phyloP scores from a whole-genome alignment of 2,329 filamentous ascomycete genomes.

The Chaetomiaceae sp. region DNA sequence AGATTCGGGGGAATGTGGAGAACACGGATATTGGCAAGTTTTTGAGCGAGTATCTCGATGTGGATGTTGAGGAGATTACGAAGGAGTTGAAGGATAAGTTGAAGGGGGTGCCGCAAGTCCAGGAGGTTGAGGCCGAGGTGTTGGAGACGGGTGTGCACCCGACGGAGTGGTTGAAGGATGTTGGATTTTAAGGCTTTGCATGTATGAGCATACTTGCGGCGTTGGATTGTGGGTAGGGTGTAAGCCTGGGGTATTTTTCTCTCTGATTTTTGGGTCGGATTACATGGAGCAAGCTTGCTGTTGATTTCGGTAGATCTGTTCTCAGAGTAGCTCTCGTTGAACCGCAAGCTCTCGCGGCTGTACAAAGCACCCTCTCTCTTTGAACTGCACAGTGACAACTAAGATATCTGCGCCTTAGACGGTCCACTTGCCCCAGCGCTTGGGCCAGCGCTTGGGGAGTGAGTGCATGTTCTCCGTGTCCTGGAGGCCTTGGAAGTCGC shows the following conservation, averaged over 20 bases:
- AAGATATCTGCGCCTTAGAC: too few relatives aligned
- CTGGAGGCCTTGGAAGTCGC: too few relatives aligned
- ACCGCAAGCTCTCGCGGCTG: too few relatives aligned
- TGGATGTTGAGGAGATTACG: constrained; percentile 76
- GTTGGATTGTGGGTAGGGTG: background rate
- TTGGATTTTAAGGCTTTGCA: background rate
- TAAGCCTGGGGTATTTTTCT: background rate
- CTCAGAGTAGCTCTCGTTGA: too few relatives aligned
- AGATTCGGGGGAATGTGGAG: constrained; percentile 80
- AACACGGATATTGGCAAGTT: constrained; percentile 91
- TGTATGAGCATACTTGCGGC: background rate
- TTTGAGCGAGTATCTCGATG: constrained; percentile 69
- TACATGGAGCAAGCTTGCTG: background rate
- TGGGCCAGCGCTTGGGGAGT: too few relatives aligned
- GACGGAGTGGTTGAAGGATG: constrained; percentile 4
- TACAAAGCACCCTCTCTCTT: too few relatives aligned
- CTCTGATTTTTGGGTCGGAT: background rate
- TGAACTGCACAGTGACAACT: too few relatives aligned
- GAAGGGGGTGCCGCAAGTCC: constrained; percentile 18
- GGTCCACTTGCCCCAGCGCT: too few relatives aligned
- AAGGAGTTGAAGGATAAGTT: constrained; percentile 63
- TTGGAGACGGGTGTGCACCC: constrained; percentile 9
- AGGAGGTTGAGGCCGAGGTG: constrained; percentile 2
- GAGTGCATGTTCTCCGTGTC: too few relatives aligned
- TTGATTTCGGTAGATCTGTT: too few relatives aligned